Percentiles rank a stretch among this genome's conserved stretches.
Evolutionary conservation across 192 early-diverging fungal genomes (phyloP).

Genomic region (Entomortierella chlamydospora): DNA sequence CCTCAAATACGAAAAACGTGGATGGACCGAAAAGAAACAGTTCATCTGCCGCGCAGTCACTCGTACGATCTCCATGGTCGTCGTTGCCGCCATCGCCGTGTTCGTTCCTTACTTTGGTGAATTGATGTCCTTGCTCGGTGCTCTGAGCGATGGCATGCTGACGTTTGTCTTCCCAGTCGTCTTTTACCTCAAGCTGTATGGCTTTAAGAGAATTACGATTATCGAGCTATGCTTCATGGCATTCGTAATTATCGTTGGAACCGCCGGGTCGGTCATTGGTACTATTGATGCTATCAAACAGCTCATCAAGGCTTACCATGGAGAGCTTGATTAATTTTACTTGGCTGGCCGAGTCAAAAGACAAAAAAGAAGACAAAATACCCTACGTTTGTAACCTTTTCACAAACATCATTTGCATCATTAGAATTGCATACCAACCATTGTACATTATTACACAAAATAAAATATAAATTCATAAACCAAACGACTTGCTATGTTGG

Average conservation of each 20-base stretch:
- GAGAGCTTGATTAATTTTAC: slow-evolving; percentile 50
- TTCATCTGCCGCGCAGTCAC: slow-evolving; percentile 60
- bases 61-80: slow-evolving; percentile 58
- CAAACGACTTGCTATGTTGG: too few relatives aligned
- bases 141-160: slow-evolving; percentile 63
- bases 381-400: too few relatives aligned
- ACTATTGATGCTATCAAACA: slow-evolving; percentile 72
- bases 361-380: too few relatives aligned
- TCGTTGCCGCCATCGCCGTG: slow-evolving; percentile 58
- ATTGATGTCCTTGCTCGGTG: slow-evolving; percentile 75
- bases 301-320: slow-evolving; percentile 63
- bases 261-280: slow-evolving; percentile 72
- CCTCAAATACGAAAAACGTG: slow-evolving; percentile 56
- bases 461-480: too few relatives aligned
- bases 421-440: too few relatives aligned
- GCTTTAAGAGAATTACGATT: slow-evolving; percentile 52
- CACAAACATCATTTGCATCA: too few relatives aligned
- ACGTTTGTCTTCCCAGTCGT: slow-evolving; percentile 71
- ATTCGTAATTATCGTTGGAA: slow-evolving; percentile 62
- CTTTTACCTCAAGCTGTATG: slow-evolving; percentile 65
- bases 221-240: slow-evolving; percentile 35
- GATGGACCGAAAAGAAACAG: slow-evolving; percentile 48
- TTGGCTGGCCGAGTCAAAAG: too few relatives aligned
- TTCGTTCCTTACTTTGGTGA: slow-evolving; percentile 73
- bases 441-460: too few relatives aligned